Evolutionary conservation across 129 eudicot species (phyloP), one percentile per base, ranked within the genome.

Genomic region (Oenanthe sinensis): DNA sequence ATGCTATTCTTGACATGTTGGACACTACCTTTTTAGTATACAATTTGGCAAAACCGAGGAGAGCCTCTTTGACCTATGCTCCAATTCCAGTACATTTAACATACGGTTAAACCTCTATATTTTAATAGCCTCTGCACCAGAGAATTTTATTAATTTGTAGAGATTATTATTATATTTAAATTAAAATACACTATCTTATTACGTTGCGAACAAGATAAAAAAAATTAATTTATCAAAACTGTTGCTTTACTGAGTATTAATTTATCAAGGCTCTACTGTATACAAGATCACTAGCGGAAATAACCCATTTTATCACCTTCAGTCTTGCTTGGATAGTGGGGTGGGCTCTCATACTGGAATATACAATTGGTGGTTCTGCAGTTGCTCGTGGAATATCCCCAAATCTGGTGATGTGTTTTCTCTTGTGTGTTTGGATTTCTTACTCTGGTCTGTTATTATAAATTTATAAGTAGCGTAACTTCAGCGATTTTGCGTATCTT

Each of bases 371-470:
- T 26, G 99, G 99, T 80, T 89, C 99, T 55, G 91, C 97, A 55
- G 99, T 96, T 42, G 99, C 99, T 79, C 97, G 99, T 68, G 99
- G 99, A 78, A 84, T 96, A 63, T 90, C 99, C 7, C 99, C 99
- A 80, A 96, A 96, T 87, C 88, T 96, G 93, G 99, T 95, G 71
- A 63, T 20, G 80, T 80, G 30, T 77, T 77, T 62, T 55, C 43
- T 70, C 78, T 58, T 45, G 43, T 8, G 69, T 42, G 26, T 75
- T 20, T 77, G 52, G 46, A 37, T 70, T 54, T 69, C 83, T 78
- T 86, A 13, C 52, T 63, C 46, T 28, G 8, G 52, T 3, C 67
- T 30, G 36, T 45, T 52, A 2, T 24, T 44, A 71, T 42, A 28
- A 15, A 74, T 49, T 44, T 60, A 60, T 28, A 60, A n/a, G 37